Evolutionary conservation across 352 stramenopile genomes (phyloP), one percentile per base, ranked within the genome.

Genomic region (Globisporangium cystogenes): DNA sequence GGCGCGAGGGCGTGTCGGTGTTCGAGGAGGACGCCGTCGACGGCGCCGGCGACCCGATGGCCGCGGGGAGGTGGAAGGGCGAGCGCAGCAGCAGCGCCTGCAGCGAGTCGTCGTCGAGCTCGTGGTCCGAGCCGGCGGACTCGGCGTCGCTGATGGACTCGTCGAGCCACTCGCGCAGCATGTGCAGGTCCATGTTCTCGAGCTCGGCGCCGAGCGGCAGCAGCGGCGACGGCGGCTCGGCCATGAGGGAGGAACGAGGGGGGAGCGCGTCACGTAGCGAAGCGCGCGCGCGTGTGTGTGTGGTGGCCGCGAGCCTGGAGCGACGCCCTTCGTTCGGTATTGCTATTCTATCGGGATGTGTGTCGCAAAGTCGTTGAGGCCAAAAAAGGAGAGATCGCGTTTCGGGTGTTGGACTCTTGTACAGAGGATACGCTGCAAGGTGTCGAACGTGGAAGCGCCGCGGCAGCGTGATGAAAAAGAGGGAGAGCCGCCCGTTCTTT

Each of bases 131-230:
- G 54, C 53, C 54, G 29, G 27, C 36, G 27, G 37, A 39, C 21
- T 60, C 54, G 37, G 47, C 40, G 36, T 54, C 47, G 37, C 54
- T 60, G 46, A 60, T 49, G 20, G 54, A 60, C 27, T 49, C 54
- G 23, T 60, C 54, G 20, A 60, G 46, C 54, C 54, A 60, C 37
- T 54, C 46, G 46, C 54, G 45, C 27, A 60, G 37, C 26, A 60
- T 60, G 20, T 60, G 43, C 37, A 60, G 46, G 54, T 60, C 54
- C 36, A 60, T 48, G 27, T 24, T 39, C 46, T 60, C 54, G 16
- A 60, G 54, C 15, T 60, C 54, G 14, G 36, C 20, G 24, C 20
- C 26, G 35, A 31, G 23, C 23, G 53, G 11, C 46, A 20, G 47
- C 26, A 16, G 44, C 20, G 46, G 26, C 18, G 10, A 7, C n/a